These are phyloP conservation scores for Micractinium sp. DNA, from an alignment of 139 green algal species.

Conservation along the genomic window DNA sequence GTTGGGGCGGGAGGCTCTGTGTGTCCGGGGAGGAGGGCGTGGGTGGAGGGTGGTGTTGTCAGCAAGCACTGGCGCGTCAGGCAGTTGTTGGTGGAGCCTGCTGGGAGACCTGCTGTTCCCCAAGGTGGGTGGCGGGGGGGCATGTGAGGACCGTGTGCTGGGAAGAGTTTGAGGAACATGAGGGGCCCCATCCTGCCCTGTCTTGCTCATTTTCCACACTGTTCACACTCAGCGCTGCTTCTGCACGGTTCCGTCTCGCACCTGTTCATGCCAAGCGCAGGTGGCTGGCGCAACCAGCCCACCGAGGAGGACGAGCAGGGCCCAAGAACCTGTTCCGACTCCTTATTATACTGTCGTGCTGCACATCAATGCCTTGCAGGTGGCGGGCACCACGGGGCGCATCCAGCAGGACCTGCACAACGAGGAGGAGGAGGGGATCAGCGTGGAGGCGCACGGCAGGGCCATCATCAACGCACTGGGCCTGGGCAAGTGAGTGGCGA, in stretches of 20 bases:
- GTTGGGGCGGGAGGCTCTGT: not conserved
- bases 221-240: too few relatives aligned
- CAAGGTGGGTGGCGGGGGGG: conserved; percentile 67
- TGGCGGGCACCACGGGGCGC: conserved; percentile 90
- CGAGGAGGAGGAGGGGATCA: conserved; percentile 94
- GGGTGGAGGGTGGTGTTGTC: too few relatives aligned
- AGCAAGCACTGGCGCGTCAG: conserved; percentile 94
- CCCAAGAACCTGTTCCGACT: too few relatives aligned
- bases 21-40: too few relatives aligned
- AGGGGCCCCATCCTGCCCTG: too few relatives aligned
- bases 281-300: not conserved
- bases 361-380: too few relatives aligned
- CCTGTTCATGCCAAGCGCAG: not conserved
- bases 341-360: too few relatives aligned
- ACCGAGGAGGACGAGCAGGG: not conserved
- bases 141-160: too few relatives aligned
- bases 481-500: conserved; percentile 42
- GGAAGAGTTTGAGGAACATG: too few relatives aligned
- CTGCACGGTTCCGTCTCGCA: too few relatives aligned
- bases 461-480: conserved; percentile 86
- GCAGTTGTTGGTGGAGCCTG: conserved; percentile 92
- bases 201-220: too few relatives aligned
- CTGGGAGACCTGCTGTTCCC: conserved; percentile 98
- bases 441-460: conserved; percentile 82
- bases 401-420: conserved; percentile 83